Base-by-base conservation (phyloP, 371 early-diverging fungal genomes). In the Zopfochytrium polystomum region DNA sequence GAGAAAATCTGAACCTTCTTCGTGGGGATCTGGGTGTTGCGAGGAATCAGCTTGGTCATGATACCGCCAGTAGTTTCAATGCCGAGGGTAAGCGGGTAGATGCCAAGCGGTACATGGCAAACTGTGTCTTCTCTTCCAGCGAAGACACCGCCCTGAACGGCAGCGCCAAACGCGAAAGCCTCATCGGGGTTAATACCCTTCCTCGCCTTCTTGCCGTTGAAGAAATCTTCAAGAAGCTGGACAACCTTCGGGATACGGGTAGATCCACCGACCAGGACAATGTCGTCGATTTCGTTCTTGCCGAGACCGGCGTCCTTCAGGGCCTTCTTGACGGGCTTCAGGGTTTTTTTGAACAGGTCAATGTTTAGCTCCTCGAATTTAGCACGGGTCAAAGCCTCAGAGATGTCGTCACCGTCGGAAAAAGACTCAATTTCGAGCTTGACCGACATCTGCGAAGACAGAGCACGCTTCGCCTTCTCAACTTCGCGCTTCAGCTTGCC, bases 161-260 rank as follows among this genome's bases (percentile, higher is more conserved):
- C 97, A 56, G 99, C 99, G 76, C 99, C 99, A 71, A 93, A 96
- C 61, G 98, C 98, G 64, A 98, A 96, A 60, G 96, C 95, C 76
- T 95, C 96, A 76, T 97, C 98, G 66, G 98, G 98, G 88, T 96
- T 93, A 85, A 96, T 93, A 70, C 90, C 89, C 82, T 91, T 90
- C 89, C 90, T 90, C 68, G 93, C 90, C 76, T 96, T 91, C 85
- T 94, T 95, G 73, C 94, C 98, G 78, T 95, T 90, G 84, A 99
- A 99, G 81, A 84, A 93, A 77, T 98, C 98, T 26, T 88, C 86
- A 64, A 99, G 87, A 66, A 98, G 86, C 81, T 94, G 88, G 79
- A 95, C 96, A 75, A 99, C 91, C 90, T 95, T 97, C 84, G 99
- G 99, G 79, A 99, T 99, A 88, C 99, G 97, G 64, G 98, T 98